These are phyloP conservation scores for Cordyceps javanica DNA, from an alignment of 2,329 filamentous ascomycete genomes.

Conservation along the genomic window DNA sequence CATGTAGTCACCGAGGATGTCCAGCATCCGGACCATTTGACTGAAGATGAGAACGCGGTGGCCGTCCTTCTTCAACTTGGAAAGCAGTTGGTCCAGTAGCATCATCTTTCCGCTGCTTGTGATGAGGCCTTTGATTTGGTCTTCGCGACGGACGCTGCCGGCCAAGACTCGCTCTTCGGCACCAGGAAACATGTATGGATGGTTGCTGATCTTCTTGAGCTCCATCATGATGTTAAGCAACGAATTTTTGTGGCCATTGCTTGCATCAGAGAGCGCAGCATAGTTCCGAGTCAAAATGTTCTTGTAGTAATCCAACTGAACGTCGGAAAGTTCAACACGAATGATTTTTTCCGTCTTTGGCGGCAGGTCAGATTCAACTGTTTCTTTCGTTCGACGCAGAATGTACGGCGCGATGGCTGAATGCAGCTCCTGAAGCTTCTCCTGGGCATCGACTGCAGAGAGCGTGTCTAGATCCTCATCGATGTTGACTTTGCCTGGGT, in stretches of 20 bases:
- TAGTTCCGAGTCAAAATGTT: constrained; percentile 98
- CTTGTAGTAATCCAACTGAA: constrained; percentile 97
- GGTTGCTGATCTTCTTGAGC: constrained; percentile 97
- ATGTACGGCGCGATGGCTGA: constrained; percentile 88
- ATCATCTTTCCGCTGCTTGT: constrained; percentile 99
- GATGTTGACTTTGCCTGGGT: constrained; percentile 87
- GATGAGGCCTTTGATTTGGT: constrained; percentile 86
- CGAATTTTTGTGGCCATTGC: constrained; percentile 87
- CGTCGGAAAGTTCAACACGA: constrained; percentile 90
- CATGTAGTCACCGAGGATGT: constrained; percentile 91
- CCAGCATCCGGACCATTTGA: constrained; percentile 98
- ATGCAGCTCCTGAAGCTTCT: constrained; percentile 81
- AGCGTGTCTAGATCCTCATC: constrained; percentile 85
- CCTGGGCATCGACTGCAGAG: constrained; percentile 70
- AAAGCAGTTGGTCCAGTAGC: constrained; percentile 89
- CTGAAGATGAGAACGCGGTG: constrained; percentile 98
- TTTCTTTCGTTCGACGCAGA: constrained; percentile 91
- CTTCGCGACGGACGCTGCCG: constrained; percentile 76
- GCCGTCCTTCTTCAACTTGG: constrained; percentile 86
- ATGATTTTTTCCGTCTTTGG: constrained; percentile 99
- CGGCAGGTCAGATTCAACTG: constrained; percentile 91
- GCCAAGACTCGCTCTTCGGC: constrained; percentile 84
- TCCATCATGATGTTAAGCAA: constrained; percentile 99
- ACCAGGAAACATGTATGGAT: constrained; percentile 95
- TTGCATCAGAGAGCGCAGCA: constrained; percentile 83